Evolutionary conservation across 2,329 filamentous ascomycete species (phyloP).

Genomic region (Rhinocladiella similis): DNA sequence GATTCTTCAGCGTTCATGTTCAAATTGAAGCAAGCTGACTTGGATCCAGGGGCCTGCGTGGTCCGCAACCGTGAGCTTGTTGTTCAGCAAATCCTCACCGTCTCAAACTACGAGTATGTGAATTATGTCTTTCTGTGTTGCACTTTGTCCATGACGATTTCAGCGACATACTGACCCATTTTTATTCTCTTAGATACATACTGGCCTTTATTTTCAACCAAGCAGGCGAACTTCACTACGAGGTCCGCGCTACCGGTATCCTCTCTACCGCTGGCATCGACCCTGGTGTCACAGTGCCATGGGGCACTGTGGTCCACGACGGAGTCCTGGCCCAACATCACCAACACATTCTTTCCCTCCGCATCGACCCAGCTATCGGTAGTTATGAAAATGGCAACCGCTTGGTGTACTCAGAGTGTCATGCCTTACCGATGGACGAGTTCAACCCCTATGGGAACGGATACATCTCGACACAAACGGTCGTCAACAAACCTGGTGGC

Average conservation of each 20-base stretch:
- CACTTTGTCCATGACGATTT: too few relatives aligned
- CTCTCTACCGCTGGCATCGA: conserved; percentile 63
- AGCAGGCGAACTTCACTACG: conserved; percentile 60
- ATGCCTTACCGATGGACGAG: conserved; percentile 62
- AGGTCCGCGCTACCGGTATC: conserved; percentile 67
- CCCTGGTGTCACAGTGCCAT: conserved; percentile 53
- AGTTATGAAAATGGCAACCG: conserved; percentile 61
- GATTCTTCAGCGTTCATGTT: too few relatives aligned
- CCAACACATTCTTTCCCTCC: conserved; percentile 67
- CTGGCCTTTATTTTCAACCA: conserved; percentile 66
- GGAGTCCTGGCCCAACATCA: conserved; percentile 69
- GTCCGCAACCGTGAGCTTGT: conserved; percentile 64
- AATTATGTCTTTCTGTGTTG: too few relatives aligned
- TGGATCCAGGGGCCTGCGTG: too few relatives aligned
- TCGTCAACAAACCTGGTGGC: too few relatives aligned
- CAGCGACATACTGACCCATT: too few relatives aligned
- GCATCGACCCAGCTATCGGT: conserved; percentile 67
- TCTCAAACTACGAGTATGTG: conserved; percentile 72
- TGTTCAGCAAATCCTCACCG: conserved; percentile 66
- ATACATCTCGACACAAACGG: conserved; percentile 47
- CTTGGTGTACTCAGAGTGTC: conserved; percentile 58
- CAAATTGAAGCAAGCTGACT: too few relatives aligned
- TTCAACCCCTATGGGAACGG: conserved; percentile 62
- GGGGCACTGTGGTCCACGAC: conserved; percentile 63
- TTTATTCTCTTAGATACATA: too few relatives aligned